Base-by-base conservation (phyloP, 352 stramenopile genomes). In the Albugo candida region DNA sequence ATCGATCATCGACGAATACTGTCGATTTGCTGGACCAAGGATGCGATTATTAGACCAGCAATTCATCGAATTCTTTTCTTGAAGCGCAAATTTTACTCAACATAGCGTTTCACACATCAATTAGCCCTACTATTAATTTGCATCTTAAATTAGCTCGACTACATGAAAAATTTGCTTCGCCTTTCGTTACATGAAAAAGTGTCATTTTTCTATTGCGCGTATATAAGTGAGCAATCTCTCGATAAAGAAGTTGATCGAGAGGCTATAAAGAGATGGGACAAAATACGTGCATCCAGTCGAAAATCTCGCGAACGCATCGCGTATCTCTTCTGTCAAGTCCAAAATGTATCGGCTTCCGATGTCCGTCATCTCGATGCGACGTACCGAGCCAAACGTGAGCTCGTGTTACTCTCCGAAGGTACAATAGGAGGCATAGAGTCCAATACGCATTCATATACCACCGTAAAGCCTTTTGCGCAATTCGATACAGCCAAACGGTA, bases 1-100 rank as follows among this genome's bases (percentile, higher is more conserved):
- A 42, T 86, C 75, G 35, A 92, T 92, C 50, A 83, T 88, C 44
- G 70, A 88, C 56, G 78, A 92, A 62, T 92, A 92, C 60, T 83
- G 75, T 21, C 74, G 78, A 48, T 91, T 89, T 45, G 78, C 81
- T 12, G 73, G 67, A 1, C 78, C 78, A 13, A 75, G 80, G 46
- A 84, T 86, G 68, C 78, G 81, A 14, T 60, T 93, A 13, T 59
- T 86, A 16, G 75, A 92, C 49, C 76, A 93, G 53, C 76, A 89
- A 50, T 89, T 93, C 43, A 93, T 93, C 59, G 81, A 89, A 68
- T 89, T 86, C 54, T 89, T 89, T 51, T 80, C 64, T 24, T 43
- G 8, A 43, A 10, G 20, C 38, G 24, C 24, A 8, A 31, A n/a
- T 31, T 31, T 31, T 8, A 3, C 3, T 10, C 3, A 31, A 31